Evolutionary conservation across 1,139 yeast species (phyloP).

Genomic region (Kodamaea anthophila): DNA sequence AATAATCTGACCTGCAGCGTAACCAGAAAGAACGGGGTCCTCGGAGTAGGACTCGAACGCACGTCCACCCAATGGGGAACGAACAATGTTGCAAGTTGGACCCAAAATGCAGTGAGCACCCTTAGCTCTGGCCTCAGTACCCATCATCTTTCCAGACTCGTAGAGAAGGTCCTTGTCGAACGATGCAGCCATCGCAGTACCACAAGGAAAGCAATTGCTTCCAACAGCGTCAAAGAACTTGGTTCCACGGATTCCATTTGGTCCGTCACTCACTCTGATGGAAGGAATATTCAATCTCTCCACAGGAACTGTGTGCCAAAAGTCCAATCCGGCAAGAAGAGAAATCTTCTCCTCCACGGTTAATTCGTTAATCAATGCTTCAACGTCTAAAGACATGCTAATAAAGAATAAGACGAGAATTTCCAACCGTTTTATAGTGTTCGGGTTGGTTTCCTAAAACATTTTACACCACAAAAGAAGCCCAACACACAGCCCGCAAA

Average conservation of each 20-base stretch:
- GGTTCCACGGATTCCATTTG: slow-evolving; percentile 51
- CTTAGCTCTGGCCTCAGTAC: slow-evolving; percentile 43
- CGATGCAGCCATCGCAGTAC: slow-evolving; percentile 19
- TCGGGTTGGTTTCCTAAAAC: no score
- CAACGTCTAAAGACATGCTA: slow-evolving; percentile 10
- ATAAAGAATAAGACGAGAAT: no score
- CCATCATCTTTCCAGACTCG: slow-evolving; percentile 44
- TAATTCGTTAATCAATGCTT: slow-evolving; percentile 12
- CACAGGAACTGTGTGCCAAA: slow-evolving; percentile 19
- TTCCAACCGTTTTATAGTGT: no score
- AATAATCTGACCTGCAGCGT: slow-evolving; percentile 42
- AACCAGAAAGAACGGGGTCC: slow-evolving; percentile 54
- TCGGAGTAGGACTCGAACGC: slow-evolving; percentile 59
- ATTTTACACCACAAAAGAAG: no score
- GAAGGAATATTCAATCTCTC: slow-evolving; percentile 15
- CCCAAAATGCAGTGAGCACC: slow-evolving; percentile 47
- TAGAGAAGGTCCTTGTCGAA: slow-evolving; percentile 27
- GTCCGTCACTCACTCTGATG: slow-evolving; percentile 39
- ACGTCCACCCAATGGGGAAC: slow-evolving; percentile 61
- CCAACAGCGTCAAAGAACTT: slow-evolving; percentile 40
- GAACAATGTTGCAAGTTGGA: slow-evolving; percentile 50
- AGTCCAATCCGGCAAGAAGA: slow-evolving; percentile 16
- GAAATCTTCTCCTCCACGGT: slow-evolving; percentile 16
- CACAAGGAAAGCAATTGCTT: slow-evolving; percentile 47
- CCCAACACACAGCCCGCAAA: no score